Evolutionary conservation across 345 rosid genomes (phyloP), one percentile per base, ranked within the genome.

Genomic region (Firmiana major): DNA sequence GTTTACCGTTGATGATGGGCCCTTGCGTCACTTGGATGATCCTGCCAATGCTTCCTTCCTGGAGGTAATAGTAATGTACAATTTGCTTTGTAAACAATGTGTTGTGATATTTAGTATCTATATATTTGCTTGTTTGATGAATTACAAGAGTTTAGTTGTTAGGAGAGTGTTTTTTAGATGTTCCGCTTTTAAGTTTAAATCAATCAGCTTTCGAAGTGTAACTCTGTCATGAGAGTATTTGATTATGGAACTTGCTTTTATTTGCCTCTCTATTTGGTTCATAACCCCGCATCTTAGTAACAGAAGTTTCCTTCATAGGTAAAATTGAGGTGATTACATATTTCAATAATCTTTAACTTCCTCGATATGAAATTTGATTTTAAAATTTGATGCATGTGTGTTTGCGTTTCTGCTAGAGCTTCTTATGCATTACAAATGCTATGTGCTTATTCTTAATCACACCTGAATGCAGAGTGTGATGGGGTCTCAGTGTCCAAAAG

Each of bases 1-100:
- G 36, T 96, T 96, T 83, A 96, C 98, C 0, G 84, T 96, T 3
- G 89, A 93, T 86, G 92, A 93, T 88, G 99, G 98, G 59, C 97
- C 93, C 5, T 76, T 96, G 31, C 84, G 91, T 77, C 88, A 88
- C 31, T 81, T 93, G 82, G 90, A 88, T 75, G 99, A 96, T 79
- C 98, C 97, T 5, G 86, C 85, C 13, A 93, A 92, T 84, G 92
- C 89, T 62, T 19, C 88, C 21, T 96, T 96, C 80, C 78, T 96
- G 89, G 93, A 93, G 94, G 99, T 93, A 86, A 40, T 75, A 31
- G 40, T 36, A 36, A 36, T 36, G 5, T 36, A 36, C 40, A 36
- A 3, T 36, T 36, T 36, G 40, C 40, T 36, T 5, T 36, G 6
- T 36, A 36, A 36, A 36, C 40, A 4, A 36, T 36, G 13, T 43